phyloP scores from a whole-genome alignment of 1,284 basidiomycete species.

The Leccinum griseonigrum region DNA sequence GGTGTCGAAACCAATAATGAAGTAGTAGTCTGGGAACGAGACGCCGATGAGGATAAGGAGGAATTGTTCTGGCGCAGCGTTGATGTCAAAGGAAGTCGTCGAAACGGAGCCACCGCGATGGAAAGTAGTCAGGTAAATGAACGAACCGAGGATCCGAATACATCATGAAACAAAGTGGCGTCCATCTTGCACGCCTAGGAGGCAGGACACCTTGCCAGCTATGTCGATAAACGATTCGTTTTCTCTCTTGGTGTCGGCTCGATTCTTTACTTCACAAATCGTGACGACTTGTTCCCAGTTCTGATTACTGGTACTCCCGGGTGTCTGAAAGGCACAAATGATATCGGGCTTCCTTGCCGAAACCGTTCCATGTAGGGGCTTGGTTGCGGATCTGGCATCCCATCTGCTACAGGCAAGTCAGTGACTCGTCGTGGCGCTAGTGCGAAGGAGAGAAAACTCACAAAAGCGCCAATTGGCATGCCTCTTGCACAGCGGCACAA shows the following conservation, averaged over 20 bases:
- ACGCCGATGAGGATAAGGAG: background rate
- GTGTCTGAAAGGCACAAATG: background rate
- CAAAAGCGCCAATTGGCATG: background rate
- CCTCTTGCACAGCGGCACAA: background rate
- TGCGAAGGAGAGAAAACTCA: background rate
- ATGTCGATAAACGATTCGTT: background rate
- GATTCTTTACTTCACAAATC: constrained; percentile 1
- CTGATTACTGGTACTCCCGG: background rate
- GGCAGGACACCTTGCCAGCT: background rate
- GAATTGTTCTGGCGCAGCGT: background rate
- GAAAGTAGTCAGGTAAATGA: background rate
- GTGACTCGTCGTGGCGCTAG: background rate
- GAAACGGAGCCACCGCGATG: background rate
- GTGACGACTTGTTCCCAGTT: background rate
- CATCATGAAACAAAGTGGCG: background rate
- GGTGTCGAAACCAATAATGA: background rate
- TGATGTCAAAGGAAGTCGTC: background rate
- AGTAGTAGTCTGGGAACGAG: background rate
- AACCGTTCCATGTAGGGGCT: background rate
- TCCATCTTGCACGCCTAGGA: background rate
- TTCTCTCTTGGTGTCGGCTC: background rate
- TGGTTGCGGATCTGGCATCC: background rate
- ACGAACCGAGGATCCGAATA: background rate
- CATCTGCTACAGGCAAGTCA: background rate
- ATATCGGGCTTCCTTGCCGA: background rate